Conservation (phyloP, 169 alveolate genomes). For the Plasmodium vivax region DNA sequence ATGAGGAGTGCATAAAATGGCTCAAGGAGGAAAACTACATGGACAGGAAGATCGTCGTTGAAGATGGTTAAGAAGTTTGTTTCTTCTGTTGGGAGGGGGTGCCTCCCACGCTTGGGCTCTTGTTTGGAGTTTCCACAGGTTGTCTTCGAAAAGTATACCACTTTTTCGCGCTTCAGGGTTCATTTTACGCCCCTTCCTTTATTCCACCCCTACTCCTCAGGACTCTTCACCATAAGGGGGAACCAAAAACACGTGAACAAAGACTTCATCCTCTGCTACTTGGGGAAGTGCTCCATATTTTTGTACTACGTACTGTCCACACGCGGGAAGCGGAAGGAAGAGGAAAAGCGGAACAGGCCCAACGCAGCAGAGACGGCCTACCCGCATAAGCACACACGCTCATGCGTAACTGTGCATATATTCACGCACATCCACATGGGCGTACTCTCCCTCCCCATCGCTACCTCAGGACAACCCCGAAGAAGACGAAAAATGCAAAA, state of each 20-base stretch:
- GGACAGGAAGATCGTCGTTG: constrained; percentile 37
- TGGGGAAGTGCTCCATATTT: constrained; percentile 60
- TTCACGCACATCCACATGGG: background rate
- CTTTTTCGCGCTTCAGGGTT: background rate
- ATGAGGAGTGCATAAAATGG: constrained; percentile 74
- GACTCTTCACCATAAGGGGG: constrained; percentile 22
- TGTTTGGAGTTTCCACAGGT: background rate
- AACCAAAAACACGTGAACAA: constrained; percentile 17
- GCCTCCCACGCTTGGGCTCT: background rate
- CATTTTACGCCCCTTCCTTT: background rate
- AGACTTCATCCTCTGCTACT: constrained; percentile 36
- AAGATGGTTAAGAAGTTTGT: constrained; percentile 37
- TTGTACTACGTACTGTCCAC: constrained; percentile 23
- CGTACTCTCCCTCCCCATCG: background rate
- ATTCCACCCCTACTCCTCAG: background rate
- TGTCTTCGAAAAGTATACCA: background rate
- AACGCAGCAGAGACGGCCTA: background rate
- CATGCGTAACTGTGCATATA: background rate
- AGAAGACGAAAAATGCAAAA: constrained; percentile 66
- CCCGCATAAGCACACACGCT: background rate
- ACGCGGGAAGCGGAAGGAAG: background rate
- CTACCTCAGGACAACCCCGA: constrained; percentile 47
- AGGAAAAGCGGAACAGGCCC: background rate
- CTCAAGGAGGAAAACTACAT: constrained; percentile 60
- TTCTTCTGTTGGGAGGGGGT: background rate